Evolutionary conservation across 805 yeast genomes (phyloP).

Genomic region (Candida boleticola): DNA sequence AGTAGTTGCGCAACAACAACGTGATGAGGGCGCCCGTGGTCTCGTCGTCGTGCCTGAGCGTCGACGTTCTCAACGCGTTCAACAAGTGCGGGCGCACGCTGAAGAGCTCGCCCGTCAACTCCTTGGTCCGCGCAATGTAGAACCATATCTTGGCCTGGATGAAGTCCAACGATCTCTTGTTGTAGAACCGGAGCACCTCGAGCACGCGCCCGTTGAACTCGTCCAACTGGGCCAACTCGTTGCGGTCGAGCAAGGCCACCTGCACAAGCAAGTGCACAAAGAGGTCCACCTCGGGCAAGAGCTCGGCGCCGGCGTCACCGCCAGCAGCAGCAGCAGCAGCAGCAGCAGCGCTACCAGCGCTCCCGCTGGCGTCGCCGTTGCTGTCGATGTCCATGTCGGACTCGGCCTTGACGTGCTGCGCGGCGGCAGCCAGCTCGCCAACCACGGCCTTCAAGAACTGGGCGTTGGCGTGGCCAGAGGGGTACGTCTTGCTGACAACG

Average conservation of each 20-base stretch:
- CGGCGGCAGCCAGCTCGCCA: conserved; percentile 19
- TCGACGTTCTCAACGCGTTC: conserved; percentile 77
- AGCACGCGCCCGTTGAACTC: conserved; percentile 53
- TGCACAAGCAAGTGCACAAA: conserved; percentile 78
- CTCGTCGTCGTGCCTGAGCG: conserved; percentile 89
- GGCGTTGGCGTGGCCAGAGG: conserved; percentile 45
- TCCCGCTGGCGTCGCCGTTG: conserved; percentile 7
- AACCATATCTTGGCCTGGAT: conserved; percentile 92
- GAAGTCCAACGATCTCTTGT: conserved; percentile 81
- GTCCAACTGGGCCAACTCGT: conserved; percentile 48
- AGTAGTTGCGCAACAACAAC: conserved; percentile 77
- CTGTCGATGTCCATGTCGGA: conserved; percentile 27
- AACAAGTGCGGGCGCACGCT: conserved; percentile 70
- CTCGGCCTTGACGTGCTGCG: conserved; percentile 6
- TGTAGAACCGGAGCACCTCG: conserved; percentile 57
- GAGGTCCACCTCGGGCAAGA: conserved; percentile 77
- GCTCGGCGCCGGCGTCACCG: conserved; percentile 23
- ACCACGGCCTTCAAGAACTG: conserved; percentile 35
- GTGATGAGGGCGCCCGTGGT: conserved; percentile 87
- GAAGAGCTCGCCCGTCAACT: conserved; percentile 51
- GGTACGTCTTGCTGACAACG: conserved; percentile 57
- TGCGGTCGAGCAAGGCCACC: conserved; percentile 67
- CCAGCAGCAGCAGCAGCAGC: conserved; percentile 1
- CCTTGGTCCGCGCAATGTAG: conserved; percentile 77
- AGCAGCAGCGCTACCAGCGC: neutral